These are phyloP conservation scores for Viola odorata DNA, from an alignment of 345 rosid genomes.

Conservation along the genomic window DNA sequence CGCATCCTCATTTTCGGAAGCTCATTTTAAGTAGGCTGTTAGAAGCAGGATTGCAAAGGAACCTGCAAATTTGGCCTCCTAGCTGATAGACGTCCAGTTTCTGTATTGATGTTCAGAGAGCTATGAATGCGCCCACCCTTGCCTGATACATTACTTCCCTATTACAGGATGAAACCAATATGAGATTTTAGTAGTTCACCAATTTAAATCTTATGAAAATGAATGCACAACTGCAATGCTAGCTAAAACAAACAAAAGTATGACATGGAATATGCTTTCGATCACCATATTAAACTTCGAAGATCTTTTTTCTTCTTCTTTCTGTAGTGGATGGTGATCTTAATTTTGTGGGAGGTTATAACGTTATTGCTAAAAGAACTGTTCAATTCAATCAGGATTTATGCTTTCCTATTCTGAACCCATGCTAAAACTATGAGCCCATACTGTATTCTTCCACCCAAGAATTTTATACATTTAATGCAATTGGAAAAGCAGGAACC, in stretches of 20 bases:
- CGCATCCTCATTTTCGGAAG: not conserved
- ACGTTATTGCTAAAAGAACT: no score
- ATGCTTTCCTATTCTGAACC: no score
- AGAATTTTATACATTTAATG: no score
- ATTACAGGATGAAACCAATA: not conserved
- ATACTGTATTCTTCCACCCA: no score
- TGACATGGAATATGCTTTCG: not conserved
- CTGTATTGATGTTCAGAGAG: conserved; percentile 93
- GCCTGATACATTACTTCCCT: conserved; percentile 81
- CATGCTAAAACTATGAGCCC: no score
- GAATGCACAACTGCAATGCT: not conserved
- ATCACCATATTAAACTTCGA: no score
- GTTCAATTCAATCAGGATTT: no score
- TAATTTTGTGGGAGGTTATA: no score
- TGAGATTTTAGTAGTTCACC: not conserved
- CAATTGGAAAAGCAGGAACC: no score
- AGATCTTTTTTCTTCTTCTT: no score
- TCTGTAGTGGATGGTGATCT: no score
- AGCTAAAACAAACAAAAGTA: not conserved
- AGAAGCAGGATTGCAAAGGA: conserved; percentile 19
- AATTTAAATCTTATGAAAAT: not conserved
- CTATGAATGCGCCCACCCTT: conserved; percentile 86
- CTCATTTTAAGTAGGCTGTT: not conserved
- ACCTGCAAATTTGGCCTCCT: conserved; percentile 98
- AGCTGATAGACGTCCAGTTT: conserved; percentile 97